These are phyloP conservation scores for Suhomyces anneliseae DNA, from an alignment of 1,139 yeast genomes.

Conservation along the genomic window DNA sequence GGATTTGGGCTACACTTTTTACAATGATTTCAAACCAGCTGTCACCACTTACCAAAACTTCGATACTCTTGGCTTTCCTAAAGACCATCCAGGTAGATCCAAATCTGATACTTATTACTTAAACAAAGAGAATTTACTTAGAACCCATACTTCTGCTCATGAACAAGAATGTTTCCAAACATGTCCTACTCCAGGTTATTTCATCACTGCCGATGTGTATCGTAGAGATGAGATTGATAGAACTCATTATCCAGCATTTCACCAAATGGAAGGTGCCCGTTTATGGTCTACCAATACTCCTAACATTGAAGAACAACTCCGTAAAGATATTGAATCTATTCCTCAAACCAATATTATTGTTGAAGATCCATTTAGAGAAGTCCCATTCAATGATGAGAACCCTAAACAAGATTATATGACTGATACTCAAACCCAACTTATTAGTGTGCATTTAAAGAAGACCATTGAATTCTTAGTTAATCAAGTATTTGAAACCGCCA, in stretches of 20 bases:
- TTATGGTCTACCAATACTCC: slow-evolving; percentile 62
- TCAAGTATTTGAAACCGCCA: slow-evolving; percentile 77
- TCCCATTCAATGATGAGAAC: slow-evolving; percentile 51
- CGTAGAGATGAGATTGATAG: slow-evolving; percentile 93
- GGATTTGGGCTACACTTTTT: slow-evolving; percentile 73
- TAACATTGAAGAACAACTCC: slow-evolving; percentile 44
- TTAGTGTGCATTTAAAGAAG: slow-evolving; percentile 77
- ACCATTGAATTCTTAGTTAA: slow-evolving; percentile 82
- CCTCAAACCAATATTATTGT: slow-evolving; percentile 73
- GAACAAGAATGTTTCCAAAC: slow-evolving; percentile 77
- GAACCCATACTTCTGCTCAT: slow-evolving; percentile 98
- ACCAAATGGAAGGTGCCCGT: slow-evolving; percentile 96
- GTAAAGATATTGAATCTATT: slow-evolving; percentile 59
- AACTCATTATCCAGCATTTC: slow-evolving; percentile 96
- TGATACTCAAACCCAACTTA: slow-evolving; percentile 63
- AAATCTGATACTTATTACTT: slow-evolving; percentile 91
- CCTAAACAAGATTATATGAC: slow-evolving; percentile 83
- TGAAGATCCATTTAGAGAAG: slow-evolving; percentile 60
- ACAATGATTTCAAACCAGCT: slow-evolving; percentile 78
- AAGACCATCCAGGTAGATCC: slow-evolving; percentile 91
- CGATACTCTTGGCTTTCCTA: slow-evolving; percentile 87
- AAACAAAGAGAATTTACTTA: slow-evolving; percentile 64
- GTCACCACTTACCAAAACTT: slow-evolving; percentile 84
- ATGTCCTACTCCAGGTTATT: slow-evolving; percentile 78
- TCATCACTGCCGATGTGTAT: slow-evolving; percentile 94